Conservation (phyloP, 768 basidiomycete genomes). For the Daedalea quercina region DNA sequence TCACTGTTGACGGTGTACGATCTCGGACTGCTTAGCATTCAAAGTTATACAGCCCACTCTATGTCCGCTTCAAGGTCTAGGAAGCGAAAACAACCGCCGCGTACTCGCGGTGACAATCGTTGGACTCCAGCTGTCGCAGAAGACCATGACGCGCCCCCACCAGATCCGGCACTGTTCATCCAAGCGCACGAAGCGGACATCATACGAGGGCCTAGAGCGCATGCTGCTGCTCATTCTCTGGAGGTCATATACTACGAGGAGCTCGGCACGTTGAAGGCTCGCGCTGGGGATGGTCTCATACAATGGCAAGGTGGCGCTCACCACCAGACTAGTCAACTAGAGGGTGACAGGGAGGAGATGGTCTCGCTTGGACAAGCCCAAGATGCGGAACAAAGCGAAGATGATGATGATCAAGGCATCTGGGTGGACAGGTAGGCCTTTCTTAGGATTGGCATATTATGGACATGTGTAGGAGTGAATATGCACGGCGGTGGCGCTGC, state of each 20-base stretch:
- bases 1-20: too few species aligned
- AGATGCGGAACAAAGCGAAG: background rate
- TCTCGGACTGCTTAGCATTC: too few species aligned
- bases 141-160: background rate
- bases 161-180: conserved; percentile 28
- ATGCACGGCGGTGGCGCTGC: background rate
- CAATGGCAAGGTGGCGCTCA: conserved; percentile 8
- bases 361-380: conserved; percentile 2
- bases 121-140: background rate
- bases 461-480: background rate
- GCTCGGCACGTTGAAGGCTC: conserved; percentile 9
- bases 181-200: conserved; percentile 78
- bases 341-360: conserved; percentile 5
- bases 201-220: conserved; percentile 43
- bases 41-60: too few species aligned
- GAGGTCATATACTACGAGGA: conserved; percentile 20
- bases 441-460: conserved; percentile 8
- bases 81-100: conserved; percentile 3
- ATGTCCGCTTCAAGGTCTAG: background rate
- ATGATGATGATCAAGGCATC: conserved; percentile 26
- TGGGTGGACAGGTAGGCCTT: conserved; percentile 81
- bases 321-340: background rate
- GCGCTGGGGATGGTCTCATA: conserved; percentile 29
- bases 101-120: background rate
- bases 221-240: conserved; percentile 29